Evolutionary conservation across 177 flowering plant species (phyloP), one percentile per base, ranked within the genome.

Genomic region (Vitis hybrid): DNA sequence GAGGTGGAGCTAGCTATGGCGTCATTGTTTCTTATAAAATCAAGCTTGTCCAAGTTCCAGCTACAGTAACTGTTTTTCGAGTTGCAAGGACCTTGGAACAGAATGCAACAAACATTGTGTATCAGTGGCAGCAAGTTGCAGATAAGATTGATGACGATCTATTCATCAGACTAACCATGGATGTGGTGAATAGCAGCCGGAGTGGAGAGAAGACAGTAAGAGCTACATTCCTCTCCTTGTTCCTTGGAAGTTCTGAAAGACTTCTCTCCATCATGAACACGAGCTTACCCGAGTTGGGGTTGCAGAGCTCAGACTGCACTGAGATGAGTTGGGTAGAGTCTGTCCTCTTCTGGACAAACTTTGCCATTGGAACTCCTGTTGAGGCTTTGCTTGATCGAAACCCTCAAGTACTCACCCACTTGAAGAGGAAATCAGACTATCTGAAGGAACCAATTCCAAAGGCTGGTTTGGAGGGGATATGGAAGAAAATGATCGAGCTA

Each of bases 301-400:
- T 85, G 55, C 55, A 55, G 56, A 62, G 48, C 5, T 69, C 79
- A 1, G 84, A 83, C 52, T 76, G 80, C 65, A 67, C 51, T 1
- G 82, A 85, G 45, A 79, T 74, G 77, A 81, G 80, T 31, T 85
- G 88, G 88, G 14, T 81, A 5, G 56, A 75, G 58, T 85, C 88
- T 1, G 76, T 80, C 0, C 78, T 83, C 0, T 80, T 68, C 51
- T 79, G 78, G 72, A 73, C 76, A 10, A 67, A 71, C 15, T 70
- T 52, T 62, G 62, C 76, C 1, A 66, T 39, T 1, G 76, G 66
- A 1, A 79, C 84, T 0, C 61, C 77, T 0, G 9, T 45, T 0
- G 60, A 66, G 0, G 74, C 56, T 66, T 57, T 85, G 18, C 79
- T 81, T 0, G 51, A 66, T 26, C n/a, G 81, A 6, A 48, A 22